These are phyloP conservation scores for Lophiostoma macrostomum DNA, from an alignment of 495 filamentous ascomycete genomes.

Conservation along the genomic window DNA sequence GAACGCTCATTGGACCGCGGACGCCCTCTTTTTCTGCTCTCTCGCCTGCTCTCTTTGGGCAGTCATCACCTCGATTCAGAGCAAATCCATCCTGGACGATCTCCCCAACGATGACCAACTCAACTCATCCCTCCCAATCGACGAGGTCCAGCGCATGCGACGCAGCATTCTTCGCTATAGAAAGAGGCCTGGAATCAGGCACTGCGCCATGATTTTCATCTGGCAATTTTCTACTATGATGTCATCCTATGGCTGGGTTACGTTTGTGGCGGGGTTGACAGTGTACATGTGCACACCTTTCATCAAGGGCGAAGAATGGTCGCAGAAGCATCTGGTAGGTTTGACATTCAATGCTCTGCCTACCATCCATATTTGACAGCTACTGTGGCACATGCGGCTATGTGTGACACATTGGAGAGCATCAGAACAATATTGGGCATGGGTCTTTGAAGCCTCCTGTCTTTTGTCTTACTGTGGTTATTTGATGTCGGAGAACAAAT, in stretches of 20 bases:
- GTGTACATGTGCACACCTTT: constrained; percentile 27
- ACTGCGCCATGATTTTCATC: constrained; percentile 29
- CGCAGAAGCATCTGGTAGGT: constrained; percentile 9
- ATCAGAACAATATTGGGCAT: no score
- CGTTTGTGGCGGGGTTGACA: constrained; percentile 25
- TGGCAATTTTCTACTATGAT: constrained; percentile 31
- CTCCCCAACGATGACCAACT: constrained; percentile 19
- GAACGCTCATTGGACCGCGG: constrained; percentile 14
- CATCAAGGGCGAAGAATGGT: constrained; percentile 15
- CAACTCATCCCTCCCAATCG: constrained; percentile 2
- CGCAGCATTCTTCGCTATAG: constrained; percentile 20
- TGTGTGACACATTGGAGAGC: no score
- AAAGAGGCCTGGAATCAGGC: constrained; percentile 19
- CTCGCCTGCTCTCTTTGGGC: constrained; percentile 29
- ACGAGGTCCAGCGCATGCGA: constrained; percentile 19
- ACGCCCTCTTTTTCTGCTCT: constrained; percentile 23
- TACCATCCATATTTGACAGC: no score
- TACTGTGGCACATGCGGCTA: no score
- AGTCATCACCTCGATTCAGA: constrained; percentile 28
- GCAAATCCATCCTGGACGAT: constrained; percentile 26
- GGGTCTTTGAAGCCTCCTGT: no score
- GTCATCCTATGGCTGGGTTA: constrained; percentile 29
- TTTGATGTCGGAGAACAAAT: not conserved
- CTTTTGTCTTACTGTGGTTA: no score
- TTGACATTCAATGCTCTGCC: no score